These are phyloP conservation scores for Suaeda aralocaspica DNA, from an alignment of 148 eudicot species.

Conservation along the genomic window DNA sequence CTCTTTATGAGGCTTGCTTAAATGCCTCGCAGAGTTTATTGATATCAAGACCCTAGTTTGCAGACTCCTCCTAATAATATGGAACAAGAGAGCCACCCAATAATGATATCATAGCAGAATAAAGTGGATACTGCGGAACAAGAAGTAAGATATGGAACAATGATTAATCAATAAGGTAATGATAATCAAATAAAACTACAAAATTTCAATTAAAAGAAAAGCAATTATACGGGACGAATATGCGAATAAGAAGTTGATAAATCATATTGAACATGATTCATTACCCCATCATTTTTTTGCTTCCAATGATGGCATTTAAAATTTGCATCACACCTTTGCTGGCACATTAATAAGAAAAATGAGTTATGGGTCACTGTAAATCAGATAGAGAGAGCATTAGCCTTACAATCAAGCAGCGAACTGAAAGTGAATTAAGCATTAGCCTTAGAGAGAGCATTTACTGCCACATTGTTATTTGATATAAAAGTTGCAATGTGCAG, in stretches of 20 bases:
- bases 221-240: too few species aligned
- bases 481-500: not conserved
- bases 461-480: not conserved
- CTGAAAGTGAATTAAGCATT: too few species aligned
- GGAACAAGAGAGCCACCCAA: slow-evolving; percentile 94
- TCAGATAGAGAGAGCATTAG: slow-evolving; percentile 10
- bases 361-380: slow-evolving; percentile 87
- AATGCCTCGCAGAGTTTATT: slow-evolving; percentile 74
- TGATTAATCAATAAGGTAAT: slow-evolving; percentile 9
- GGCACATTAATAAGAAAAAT: slow-evolving; percentile 95
- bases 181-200: not conserved
- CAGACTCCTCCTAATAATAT: slow-evolving; percentile 94
- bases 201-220: not conserved
- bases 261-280: slow-evolving; percentile 16
- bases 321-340: slow-evolving; percentile 99
- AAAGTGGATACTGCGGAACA: slow-evolving; percentile 97
- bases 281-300: slow-evolving; percentile 84
- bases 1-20: slow-evolving; percentile 66
- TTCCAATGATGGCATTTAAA: slow-evolving; percentile 63
- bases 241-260: too few species aligned
- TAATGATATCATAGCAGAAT: slow-evolving; percentile 87
- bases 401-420: not conserved
- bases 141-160: slow-evolving; percentile 75
- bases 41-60: slow-evolving; percentile 97
- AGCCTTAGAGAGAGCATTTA: too few species aligned